Percentiles rank a stretch among this genome's conserved stretches.
Conservation (phyloP, 169 alveolate genomes). For the Plasmodium malariae region DNA sequence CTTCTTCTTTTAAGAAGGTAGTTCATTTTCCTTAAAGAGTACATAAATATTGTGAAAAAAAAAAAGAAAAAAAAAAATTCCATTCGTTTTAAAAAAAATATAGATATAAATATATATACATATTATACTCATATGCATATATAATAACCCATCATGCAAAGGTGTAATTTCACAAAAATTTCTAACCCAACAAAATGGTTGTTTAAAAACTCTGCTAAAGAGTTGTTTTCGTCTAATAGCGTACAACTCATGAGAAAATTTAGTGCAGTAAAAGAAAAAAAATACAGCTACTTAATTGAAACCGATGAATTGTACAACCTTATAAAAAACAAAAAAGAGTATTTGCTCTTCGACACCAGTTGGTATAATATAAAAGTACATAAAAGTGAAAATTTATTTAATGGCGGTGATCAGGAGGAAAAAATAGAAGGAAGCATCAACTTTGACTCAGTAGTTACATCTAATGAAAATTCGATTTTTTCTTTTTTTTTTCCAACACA, state of each 20-base stretch:
- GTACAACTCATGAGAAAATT: neutral
- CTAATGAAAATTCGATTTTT: slow-evolving; percentile 41
- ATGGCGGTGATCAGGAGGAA: slow-evolving; percentile 35
- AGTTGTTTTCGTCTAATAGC: neutral
- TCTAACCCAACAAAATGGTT: neutral
- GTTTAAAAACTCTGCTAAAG: neutral
- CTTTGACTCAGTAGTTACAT: slow-evolving; percentile 25
- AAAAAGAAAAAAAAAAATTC: neutral
- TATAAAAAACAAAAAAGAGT: slow-evolving; percentile 49
- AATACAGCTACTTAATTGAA: slow-evolving; percentile 27
- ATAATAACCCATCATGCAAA: slow-evolving; percentile 6
- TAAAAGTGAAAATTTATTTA: neutral
- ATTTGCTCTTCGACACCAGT: slow-evolving; percentile 45
- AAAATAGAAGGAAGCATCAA: slow-evolving; percentile 51
- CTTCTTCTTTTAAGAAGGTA: no score
- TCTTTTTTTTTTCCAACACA: slow-evolving; percentile 65
- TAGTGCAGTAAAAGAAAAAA: slow-evolving; percentile 12
- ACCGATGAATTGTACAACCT: slow-evolving; percentile 38
- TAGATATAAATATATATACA: neutral
- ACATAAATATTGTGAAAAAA: neutral
- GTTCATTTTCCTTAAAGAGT: neutral
- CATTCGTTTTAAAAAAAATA: neutral
- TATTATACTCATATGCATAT: neutral
- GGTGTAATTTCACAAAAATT: slow-evolving; percentile 1
- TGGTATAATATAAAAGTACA: slow-evolving; percentile 29